Base-by-base conservation (phyloP, 2,329 filamentous ascomycete genomes). In the Colletotrichum filicis region DNA sequence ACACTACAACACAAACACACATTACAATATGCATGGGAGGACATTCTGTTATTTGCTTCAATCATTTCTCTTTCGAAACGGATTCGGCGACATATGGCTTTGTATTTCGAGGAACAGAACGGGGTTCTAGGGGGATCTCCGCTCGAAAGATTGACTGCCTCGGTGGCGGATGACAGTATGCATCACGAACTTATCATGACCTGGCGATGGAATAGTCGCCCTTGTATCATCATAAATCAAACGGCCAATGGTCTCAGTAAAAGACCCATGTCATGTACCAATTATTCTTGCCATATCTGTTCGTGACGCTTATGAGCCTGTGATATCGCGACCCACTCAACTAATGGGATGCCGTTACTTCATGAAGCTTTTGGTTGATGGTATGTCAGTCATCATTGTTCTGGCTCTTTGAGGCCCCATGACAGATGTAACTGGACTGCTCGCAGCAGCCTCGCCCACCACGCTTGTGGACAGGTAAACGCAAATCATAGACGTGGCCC, bases 191-290 rank as follows among this genome's bases (percentile, higher is more conserved):
- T 58, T 32, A 3, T 63, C 52, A 64, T 71, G 71, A 74, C 68
- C 49, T 72, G 68, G 63, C 68, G 46, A 67, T 42, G 52, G 63
- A 64, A 57, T 35, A 59, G 46, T 74, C 26, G 71, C 71, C 53
- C 30, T 46, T 74, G 71, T 74, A 74, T 22, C 63, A 74, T 73
- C 58, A 49, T 19, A 73, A 62, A 42, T 19, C 52, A 53, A 67
- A 73, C 42, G 71, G 71, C 68, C 62, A 63, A 68, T 72, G 58
- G 68, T 68, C 58, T 68, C 30, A 52, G 12, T 14, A 67, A 74
- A 59, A 68, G 71, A 74, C 68, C 49, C 59, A 74, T 71, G 68
- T 63, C 71, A 56, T 60, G 53, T 73, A 73, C 42, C 57, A 59
- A 32, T 11, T 3, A 42, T 8, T 24, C 0, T 26, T 37, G 19